These are phyloP conservation scores for Colletotrichum filicis DNA, from an alignment of 2,329 filamentous ascomycete species.

Conservation along the genomic window DNA sequence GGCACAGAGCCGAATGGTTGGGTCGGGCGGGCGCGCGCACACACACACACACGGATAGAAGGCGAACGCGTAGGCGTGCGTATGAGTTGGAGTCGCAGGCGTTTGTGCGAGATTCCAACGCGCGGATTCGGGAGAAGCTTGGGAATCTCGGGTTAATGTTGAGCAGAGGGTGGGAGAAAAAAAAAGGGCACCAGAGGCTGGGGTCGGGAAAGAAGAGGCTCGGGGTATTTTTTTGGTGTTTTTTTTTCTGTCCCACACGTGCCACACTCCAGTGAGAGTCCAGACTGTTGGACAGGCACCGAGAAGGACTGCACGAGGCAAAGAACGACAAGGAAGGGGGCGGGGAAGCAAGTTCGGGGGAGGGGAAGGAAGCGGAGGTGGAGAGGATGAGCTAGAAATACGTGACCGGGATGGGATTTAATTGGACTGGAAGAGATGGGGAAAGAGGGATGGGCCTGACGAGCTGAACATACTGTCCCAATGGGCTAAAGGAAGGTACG, in stretches of 20 bases:
- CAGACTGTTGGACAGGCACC: not conserved
- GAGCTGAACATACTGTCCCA: not conserved
- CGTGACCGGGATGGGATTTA: not conserved
- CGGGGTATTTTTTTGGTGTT: conserved; percentile 25
- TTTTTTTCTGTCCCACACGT: conserved; percentile 33
- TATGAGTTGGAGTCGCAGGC: conserved; percentile 30
- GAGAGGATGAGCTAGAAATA: conserved; percentile 5
- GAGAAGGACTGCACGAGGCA: not conserved
- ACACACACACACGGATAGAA: not conserved
- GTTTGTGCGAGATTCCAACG: conserved; percentile 26
- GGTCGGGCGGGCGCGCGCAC: conserved; percentile 44
- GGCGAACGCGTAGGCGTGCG: conserved; percentile 27
- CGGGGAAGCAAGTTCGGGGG: conserved; percentile 16
- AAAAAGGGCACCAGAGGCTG: conserved; percentile 32
- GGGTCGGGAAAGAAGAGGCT: conserved; percentile 33
- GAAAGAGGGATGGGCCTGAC: not conserved
- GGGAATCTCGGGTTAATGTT: conserved; percentile 58
- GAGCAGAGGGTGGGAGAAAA: conserved; percentile 46
- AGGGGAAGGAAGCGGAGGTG: conserved; percentile 28
- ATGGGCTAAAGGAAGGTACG: not conserved
- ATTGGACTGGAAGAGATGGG: conserved; percentile 17
- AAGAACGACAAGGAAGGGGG: conserved; percentile 3
- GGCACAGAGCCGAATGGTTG: conserved; percentile 23
- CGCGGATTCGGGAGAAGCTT: conserved; percentile 30
- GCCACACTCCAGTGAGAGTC: conserved; percentile 3